Evolutionary conservation across 108 stramenopile genomes (phyloP).

Genomic region (Mediolabrus comicus): DNA sequence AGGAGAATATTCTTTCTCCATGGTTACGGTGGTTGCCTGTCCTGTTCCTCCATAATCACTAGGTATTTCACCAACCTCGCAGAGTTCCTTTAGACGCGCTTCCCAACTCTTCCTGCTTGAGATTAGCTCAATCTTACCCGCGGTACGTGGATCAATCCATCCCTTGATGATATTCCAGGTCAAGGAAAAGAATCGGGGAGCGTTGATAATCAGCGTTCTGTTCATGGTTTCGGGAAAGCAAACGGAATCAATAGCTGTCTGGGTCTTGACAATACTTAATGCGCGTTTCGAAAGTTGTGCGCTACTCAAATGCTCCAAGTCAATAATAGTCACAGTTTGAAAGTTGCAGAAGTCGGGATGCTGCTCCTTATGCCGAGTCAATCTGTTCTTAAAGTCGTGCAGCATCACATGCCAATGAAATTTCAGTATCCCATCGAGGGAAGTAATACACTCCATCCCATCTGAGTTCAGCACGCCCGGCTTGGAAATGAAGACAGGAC

Average conservation of each 20-base stretch:
- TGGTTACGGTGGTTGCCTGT: slow-evolving; percentile 52
- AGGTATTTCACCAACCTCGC: slow-evolving; percentile 73
- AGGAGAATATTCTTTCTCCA: slow-evolving; percentile 53
- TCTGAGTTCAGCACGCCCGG: slow-evolving; percentile 80
- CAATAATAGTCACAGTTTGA: slow-evolving; percentile 73
- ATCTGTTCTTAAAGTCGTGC: slow-evolving; percentile 70
- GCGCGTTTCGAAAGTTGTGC: slow-evolving; percentile 56
- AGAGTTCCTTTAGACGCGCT: slow-evolving; percentile 63
- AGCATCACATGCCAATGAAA: slow-evolving; percentile 87
- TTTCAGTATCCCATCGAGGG: slow-evolving; percentile 71
- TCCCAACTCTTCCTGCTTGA: slow-evolving; percentile 61
- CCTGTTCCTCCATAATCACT: slow-evolving; percentile 80
- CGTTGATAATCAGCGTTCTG: slow-evolving; percentile 79
- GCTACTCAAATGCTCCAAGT: slow-evolving; percentile 67
- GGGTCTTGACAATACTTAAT: slow-evolving; percentile 80
- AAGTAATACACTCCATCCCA: slow-evolving; percentile 82
- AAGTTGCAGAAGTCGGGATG: slow-evolving; percentile 77
- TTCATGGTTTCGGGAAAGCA: slow-evolving; percentile 90
- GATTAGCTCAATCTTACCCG: slow-evolving; percentile 78
- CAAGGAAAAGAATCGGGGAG: slow-evolving; percentile 79
- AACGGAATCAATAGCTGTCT: slow-evolving; percentile 82
- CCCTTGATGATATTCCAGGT: slow-evolving; percentile 86
- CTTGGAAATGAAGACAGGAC: slow-evolving; percentile 79
- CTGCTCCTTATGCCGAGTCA: slow-evolving; percentile 61
- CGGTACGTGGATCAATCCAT: slow-evolving; percentile 83